These are phyloP conservation scores for Xerocomellus intermedius DNA, from an alignment of 768 basidiomycete genomes.

Conservation along the genomic window DNA sequence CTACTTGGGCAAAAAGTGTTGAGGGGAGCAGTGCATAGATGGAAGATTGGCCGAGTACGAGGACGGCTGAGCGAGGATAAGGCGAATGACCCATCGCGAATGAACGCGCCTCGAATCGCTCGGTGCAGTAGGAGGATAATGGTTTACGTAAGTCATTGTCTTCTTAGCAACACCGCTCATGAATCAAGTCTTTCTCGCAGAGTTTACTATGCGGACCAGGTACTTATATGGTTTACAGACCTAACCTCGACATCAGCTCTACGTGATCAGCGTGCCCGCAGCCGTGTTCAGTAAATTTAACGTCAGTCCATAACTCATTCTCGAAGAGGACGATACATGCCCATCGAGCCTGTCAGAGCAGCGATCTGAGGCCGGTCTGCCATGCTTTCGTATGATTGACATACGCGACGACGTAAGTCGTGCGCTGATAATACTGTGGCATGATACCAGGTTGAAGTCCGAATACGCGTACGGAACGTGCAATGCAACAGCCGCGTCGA, in stretches of 20 bases:
- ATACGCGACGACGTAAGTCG: no score
- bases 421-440: no score
- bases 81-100: constrained; percentile 30
- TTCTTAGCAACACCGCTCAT: no score
- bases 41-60: constrained; percentile 59
- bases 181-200: background rate
- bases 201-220: background rate
- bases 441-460: no score
- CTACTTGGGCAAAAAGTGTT: constrained; percentile 70
- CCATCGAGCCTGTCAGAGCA: no score
- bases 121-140: background rate
- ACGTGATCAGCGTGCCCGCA: background rate
- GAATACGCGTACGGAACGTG: no score
- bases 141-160: constrained; percentile 18
- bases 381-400: no score
- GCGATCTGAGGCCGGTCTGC: no score
- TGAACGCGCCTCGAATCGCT: background rate
- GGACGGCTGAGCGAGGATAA: constrained; percentile 66
- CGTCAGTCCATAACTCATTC: background rate
- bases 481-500: no score
- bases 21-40: constrained; percentile 68
- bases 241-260: background rate
- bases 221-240: background rate
- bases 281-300: background rate
- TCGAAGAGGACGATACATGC: background rate